phyloP scores from a whole-genome alignment of 768 basidiomycete genomes.

The Coprinopsis cinerea region DNA sequence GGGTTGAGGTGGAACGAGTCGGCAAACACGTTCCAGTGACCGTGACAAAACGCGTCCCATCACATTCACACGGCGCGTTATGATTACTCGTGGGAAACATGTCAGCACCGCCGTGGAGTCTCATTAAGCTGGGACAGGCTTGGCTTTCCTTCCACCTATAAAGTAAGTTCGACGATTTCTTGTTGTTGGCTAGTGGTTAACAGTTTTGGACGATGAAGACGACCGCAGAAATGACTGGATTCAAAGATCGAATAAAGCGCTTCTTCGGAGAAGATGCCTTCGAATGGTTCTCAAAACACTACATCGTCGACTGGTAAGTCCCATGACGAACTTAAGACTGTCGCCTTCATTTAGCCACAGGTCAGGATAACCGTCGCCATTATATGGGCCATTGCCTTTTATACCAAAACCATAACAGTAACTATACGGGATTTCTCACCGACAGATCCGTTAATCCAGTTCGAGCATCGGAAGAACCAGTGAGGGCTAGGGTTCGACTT shows the following conservation, averaged over 20 bases:
- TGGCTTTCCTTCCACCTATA: too few species aligned
- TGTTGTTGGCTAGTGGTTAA: too few species aligned
- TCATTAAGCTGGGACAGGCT: too few species aligned
- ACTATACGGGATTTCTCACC: constrained; percentile 45
- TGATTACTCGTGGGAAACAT: too few species aligned
- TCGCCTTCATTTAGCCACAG: neutral
- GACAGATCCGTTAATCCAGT: constrained; percentile 48
- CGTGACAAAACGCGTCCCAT: too few species aligned
- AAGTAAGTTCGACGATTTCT: too few species aligned
- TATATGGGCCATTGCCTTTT: constrained; percentile 37
- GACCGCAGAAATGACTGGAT: neutral
- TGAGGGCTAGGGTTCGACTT: constrained; percentile 21
- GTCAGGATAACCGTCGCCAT: constrained; percentile 30
- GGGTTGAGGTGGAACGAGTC: neutral
- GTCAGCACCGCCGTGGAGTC: too few species aligned
- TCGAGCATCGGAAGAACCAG: constrained; percentile 47
- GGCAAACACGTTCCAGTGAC: neutral
- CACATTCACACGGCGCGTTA: too few species aligned
- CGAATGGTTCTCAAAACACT: constrained; percentile 40
- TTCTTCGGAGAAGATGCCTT: constrained; percentile 33
- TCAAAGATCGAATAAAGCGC: constrained; percentile 16
- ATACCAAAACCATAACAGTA: constrained; percentile 25
- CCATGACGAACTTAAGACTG: neutral
- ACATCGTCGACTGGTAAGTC: constrained; percentile 49
- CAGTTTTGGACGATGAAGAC: neutral